Evolutionary conservation across 2,329 filamentous ascomycete genomes (phyloP).

Genomic region (Colletotrichum neosansevieriae): DNA sequence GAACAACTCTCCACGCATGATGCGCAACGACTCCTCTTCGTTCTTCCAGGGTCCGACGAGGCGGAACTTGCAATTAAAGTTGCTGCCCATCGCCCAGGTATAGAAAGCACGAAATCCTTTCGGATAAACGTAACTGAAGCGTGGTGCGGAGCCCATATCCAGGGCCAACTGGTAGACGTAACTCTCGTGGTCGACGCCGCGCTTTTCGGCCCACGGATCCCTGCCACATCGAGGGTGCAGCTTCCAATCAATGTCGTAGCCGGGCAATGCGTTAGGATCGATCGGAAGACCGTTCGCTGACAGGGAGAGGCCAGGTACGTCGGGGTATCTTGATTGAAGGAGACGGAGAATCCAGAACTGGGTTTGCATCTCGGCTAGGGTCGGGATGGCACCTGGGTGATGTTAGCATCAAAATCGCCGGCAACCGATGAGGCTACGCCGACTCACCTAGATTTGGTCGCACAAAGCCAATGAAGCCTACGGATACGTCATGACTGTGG

Average conservation of each 20-base stretch:
- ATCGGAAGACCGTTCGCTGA: background rate
- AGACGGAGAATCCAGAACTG: conserved; percentile 60
- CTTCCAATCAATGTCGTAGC: conserved; percentile 56
- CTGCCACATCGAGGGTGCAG: conserved; percentile 51
- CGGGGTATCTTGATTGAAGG: conserved; percentile 43
- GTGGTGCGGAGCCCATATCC: conserved; percentile 59
- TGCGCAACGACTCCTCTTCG: conserved; percentile 49
- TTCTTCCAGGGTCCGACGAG: conserved; percentile 57
- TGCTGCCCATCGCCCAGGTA: conserved; percentile 61
- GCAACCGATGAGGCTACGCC: accelerated
- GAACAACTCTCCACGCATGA: conserved; percentile 58
- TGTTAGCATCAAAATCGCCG: background rate
- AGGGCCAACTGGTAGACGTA: conserved; percentile 63
- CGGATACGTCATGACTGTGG: conserved; percentile 50
- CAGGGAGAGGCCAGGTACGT: conserved; percentile 6
- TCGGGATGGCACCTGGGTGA: conserved; percentile 55
- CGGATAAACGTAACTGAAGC: conserved; percentile 48
- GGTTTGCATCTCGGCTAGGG: conserved; percentile 62
- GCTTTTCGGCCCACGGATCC: conserved; percentile 50
- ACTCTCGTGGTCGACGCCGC: conserved; percentile 62
- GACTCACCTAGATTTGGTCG: conserved; percentile 55
- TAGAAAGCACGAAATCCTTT: conserved; percentile 48
- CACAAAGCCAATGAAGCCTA: conserved; percentile 62
- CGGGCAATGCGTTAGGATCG: conserved; percentile 45
- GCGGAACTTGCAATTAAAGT: conserved; percentile 63